A percentile compares a stretch with the other conserved stretches of the same genome.
phyloP scores from a whole-genome alignment of 495 filamentous ascomycete genomes.

The Podospora comata region DNA sequence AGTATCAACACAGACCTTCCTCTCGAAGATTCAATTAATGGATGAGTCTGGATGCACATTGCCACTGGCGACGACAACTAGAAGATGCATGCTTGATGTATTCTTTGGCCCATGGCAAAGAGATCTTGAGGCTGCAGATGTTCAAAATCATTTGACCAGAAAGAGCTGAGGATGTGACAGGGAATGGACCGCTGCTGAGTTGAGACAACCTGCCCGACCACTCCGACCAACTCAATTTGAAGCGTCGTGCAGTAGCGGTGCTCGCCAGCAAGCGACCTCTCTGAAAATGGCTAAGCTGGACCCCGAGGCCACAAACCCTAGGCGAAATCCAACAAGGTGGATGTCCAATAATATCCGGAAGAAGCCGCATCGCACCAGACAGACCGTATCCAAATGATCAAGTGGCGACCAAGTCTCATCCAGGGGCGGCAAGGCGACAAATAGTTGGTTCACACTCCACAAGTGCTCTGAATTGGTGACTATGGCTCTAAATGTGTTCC shows the following conservation, averaged over 20 bases:
- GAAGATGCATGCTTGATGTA: too few relatives aligned
- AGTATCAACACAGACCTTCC: too few relatives aligned
- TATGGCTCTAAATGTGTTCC: conserved; percentile 30
- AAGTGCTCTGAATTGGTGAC: conserved; percentile 36
- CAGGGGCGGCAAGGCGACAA: not conserved
- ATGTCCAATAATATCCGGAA: not conserved
- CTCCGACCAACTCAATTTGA: too few relatives aligned
- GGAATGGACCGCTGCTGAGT: not conserved
- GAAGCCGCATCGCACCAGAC: not conserved
- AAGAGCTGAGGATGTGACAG: not conserved
- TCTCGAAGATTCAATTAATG: too few relatives aligned
- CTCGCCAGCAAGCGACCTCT: not conserved
- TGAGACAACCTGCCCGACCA: not conserved
- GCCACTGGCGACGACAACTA: too few relatives aligned
- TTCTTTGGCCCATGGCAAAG: too few relatives aligned
- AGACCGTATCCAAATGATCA: not conserved
- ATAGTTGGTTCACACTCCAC: conserved; percentile 17
- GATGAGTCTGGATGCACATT: too few relatives aligned
- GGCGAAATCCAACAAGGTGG: not conserved
- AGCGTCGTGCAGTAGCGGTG: not conserved
- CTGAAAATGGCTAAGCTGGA: not conserved
- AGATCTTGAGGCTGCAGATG: too few relatives aligned
- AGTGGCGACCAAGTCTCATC: conserved; percentile 4
- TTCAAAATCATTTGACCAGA: too few relatives aligned
- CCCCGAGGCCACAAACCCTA: not conserved